A percentile compares a stretch with the other conserved stretches of the same genome.
These are phyloP conservation scores for Amaranthus tricolor DNA, from an alignment of 179 eudicot genomes.

Conservation along the genomic window DNA sequence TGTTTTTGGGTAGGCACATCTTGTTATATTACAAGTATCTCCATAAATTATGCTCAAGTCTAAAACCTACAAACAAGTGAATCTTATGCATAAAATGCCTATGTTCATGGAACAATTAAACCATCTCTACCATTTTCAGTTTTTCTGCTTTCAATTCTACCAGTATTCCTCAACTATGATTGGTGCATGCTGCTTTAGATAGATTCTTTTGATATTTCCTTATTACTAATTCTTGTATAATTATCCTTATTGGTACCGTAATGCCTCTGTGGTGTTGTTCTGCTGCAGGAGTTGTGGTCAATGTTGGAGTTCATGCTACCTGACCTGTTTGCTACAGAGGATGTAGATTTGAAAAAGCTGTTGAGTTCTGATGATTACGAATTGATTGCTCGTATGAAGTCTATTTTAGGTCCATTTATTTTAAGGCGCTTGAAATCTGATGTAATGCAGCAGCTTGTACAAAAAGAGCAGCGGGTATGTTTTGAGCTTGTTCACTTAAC, in stretches of 20 bases:
- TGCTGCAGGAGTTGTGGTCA: conserved; percentile 95
- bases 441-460: conserved; percentile 94
- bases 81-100: neutral
- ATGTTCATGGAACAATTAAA: neutral
- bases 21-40: no score
- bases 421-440: conserved; percentile 91
- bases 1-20: no score
- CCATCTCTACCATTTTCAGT: neutral
- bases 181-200: neutral
- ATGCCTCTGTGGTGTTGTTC: conserved; percentile 2
- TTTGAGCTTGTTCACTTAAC: conserved; percentile 10
- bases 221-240: neutral
- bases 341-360: conserved; percentile 85
- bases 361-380: conserved; percentile 71
- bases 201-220: neutral
- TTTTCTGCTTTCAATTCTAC: neutral
- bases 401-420: conserved; percentile 94
- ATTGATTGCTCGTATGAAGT: conserved; percentile 83
- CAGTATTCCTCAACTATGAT: neutral
- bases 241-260: neutral
- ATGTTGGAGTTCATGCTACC: conserved; percentile 98
- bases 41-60: no score
- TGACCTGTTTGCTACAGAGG: conserved; percentile 85
- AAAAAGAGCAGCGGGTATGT: conserved; percentile 74
- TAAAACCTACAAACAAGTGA: neutral